A percentile compares a stretch with the other conserved stretches of the same genome.
Conservation (phyloP, 495 filamentous ascomycete species). For the Choiromyces venosus region DNA sequence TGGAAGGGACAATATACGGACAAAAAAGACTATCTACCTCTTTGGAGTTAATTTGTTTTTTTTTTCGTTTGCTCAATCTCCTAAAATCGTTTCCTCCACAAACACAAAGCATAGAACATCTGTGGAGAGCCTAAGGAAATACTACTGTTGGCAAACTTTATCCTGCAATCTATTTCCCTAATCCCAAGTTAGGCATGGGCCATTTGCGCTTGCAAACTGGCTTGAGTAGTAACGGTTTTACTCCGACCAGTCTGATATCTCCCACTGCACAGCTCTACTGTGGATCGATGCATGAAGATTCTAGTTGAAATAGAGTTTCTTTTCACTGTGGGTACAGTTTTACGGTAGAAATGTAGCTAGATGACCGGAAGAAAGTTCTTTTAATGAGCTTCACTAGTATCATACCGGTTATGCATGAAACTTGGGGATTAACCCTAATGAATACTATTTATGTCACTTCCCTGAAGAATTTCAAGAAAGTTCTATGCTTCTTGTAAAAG, state of each 20-base stretch:
- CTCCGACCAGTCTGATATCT: fast-evolving
- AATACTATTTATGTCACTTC: background rate
- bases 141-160: background rate
- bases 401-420: background rate
- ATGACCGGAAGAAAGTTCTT: background rate
- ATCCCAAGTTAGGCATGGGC: too few species aligned
- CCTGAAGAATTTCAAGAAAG: background rate
- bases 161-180: background rate
- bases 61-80: background rate
- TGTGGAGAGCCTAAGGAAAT: background rate
- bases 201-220: background rate
- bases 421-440: background rate
- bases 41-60: background rate
- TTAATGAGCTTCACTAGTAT: background rate
- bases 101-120: background rate
- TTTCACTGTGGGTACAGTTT: background rate
- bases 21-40: background rate
- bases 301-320: background rate
- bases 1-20: background rate
- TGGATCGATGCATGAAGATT: background rate
- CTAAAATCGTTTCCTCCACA: background rate
- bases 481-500: background rate
- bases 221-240: background rate
- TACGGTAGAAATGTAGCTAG: background rate
- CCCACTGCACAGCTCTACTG: background rate